These are phyloP conservation scores for Cordyceps militaris DNA, from an alignment of 2,329 filamentous ascomycete species.

Conservation along the genomic window DNA sequence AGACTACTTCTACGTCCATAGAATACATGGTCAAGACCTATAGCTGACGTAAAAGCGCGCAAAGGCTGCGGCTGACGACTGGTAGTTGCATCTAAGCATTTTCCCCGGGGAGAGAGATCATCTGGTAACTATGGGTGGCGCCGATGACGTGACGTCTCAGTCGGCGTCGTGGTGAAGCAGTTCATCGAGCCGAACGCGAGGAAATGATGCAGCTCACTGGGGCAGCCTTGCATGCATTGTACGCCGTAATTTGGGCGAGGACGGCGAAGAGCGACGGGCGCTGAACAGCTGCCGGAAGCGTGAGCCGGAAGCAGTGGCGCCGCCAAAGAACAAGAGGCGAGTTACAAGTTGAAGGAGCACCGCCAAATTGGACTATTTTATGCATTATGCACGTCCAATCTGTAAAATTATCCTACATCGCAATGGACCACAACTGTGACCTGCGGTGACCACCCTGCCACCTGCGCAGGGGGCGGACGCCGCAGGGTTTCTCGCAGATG, in stretches of 20 bases:
- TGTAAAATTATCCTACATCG: conserved; percentile 7
- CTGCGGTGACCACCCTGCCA: neutral
- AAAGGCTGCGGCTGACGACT: neutral
- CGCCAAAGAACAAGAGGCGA: neutral
- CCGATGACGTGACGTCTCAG: neutral
- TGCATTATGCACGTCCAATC: conserved; percentile 10
- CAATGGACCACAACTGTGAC: neutral
- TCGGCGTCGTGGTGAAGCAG: conserved; percentile 1
- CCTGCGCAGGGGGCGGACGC: conserved; percentile 1
- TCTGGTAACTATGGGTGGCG: neutral
- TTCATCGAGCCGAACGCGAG: neutral
- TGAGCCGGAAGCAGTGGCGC: neutral
- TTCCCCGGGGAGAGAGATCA: neutral
- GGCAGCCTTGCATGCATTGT: conserved; percentile 8
- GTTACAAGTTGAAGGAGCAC: neutral
- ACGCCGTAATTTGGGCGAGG: conserved; percentile 1
- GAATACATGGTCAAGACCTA: neutral
- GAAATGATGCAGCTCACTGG: neutral
- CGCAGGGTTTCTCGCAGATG: conserved; percentile 1
- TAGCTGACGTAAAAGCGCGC: neutral
- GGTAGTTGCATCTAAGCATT: neutral
- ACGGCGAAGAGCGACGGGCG: neutral
- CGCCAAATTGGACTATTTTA: conserved; percentile 11
- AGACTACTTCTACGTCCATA: neutral
- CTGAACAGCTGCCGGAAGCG: neutral